Percentiles rank a stretch among this genome's conserved stretches.
Evolutionary conservation across 2,329 filamentous ascomycete genomes (phyloP).

Genomic region (Raffaelea arxii): DNA sequence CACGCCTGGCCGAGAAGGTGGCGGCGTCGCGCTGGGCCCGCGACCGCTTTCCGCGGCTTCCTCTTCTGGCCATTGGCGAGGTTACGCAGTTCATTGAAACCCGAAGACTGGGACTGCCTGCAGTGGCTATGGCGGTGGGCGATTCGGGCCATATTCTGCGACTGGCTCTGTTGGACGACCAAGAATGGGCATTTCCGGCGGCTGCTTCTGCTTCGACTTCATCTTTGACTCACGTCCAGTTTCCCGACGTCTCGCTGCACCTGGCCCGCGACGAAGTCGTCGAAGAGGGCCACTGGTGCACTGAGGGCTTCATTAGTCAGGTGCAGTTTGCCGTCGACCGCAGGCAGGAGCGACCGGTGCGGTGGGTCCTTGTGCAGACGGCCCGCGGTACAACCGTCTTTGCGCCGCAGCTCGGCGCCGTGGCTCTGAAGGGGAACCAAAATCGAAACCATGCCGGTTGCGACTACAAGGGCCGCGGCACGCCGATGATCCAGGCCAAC

Average conservation of each 20-base stretch:
- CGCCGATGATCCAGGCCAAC: slow-evolving; percentile 46
- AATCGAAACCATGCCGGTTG: slow-evolving; percentile 12
- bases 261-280: slow-evolving; percentile 32
- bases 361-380: slow-evolving; percentile 46
- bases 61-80: slow-evolving; percentile 47
- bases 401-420: slow-evolving; percentile 42
- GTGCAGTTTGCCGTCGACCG: slow-evolving; percentile 37
- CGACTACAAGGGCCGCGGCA: slow-evolving; percentile 15
- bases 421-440: slow-evolving; percentile 33
- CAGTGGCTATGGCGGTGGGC: slow-evolving; percentile 43
- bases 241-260: slow-evolving; percentile 31
- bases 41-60: slow-evolving; percentile 4
- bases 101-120: slow-evolving; percentile 19
- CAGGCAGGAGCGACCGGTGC: slow-evolving; percentile 24
- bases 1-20: slow-evolving; percentile 26
- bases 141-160: slow-evolving; percentile 48
- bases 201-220: slow-evolving; percentile 15
- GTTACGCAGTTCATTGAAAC: slow-evolving; percentile 29
- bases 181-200: slow-evolving; percentile 44
- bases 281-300: slow-evolving; percentile 44
- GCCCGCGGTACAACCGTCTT: slow-evolving; percentile 40
- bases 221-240: neutral
- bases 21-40: slow-evolving; percentile 12
- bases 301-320: slow-evolving; percentile 38
- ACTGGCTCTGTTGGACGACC: slow-evolving; percentile 38